phyloP scores from a whole-genome alignment of 495 filamentous ascomycete species.

The Amniculicola lignicola region DNA sequence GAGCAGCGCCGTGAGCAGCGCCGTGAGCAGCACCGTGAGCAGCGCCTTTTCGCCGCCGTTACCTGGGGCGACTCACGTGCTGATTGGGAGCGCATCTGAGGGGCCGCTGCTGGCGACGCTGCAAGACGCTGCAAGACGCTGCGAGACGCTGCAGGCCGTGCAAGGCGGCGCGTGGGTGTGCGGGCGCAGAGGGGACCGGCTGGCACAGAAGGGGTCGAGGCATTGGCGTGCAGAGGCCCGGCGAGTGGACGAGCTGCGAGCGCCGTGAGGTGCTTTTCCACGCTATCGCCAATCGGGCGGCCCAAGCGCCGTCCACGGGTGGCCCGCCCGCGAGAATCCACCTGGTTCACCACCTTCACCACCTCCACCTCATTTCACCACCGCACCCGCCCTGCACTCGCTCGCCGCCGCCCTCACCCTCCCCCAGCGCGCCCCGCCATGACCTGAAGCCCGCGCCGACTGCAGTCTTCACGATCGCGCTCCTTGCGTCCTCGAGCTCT shows the following conservation, averaged over 20 bases:
- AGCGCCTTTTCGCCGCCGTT: no score
- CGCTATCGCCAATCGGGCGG: not conserved
- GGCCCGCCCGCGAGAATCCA: not conserved
- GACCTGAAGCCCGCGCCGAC: no score
- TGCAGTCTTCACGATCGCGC: no score
- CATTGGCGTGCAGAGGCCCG: not conserved
- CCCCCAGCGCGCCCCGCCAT: not conserved
- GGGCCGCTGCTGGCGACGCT: not conserved
- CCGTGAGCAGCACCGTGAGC: not conserved
- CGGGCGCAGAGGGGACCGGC: not conserved
- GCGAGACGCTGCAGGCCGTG: not conserved
- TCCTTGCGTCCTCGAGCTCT: not conserved
- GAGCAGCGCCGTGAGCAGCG: not conserved
- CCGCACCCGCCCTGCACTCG: not conserved
- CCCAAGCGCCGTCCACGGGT: not conserved
- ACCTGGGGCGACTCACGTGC: no score
- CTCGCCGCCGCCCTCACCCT: not conserved
- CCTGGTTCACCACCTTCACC: not conserved
- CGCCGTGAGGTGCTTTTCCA: not conserved
- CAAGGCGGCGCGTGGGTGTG: not conserved
- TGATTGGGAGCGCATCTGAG: constrained; percentile 7
- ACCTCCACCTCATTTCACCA: not conserved
- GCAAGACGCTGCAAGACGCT: not conserved
- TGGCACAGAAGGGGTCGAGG: not conserved
- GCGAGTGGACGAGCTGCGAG: not conserved